Evolutionary conservation across 257 asterid genomes (phyloP).

Genomic region (Primulina huaijiensis): DNA sequence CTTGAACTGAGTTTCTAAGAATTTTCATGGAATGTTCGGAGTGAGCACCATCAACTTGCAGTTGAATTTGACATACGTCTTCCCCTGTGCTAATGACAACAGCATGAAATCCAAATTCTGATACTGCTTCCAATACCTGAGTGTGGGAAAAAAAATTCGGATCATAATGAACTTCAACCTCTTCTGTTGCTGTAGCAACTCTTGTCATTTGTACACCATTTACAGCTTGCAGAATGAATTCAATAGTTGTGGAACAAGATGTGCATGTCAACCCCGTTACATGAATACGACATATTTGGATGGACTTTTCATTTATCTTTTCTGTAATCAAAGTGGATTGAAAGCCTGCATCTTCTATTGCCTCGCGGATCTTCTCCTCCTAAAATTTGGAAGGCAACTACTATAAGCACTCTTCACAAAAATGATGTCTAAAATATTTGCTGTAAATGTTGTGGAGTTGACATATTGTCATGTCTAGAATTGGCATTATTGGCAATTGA

Average conservation of each 20-base stretch:
- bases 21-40: slow-evolving; percentile 29
- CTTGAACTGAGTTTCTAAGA: slow-evolving; percentile 34
- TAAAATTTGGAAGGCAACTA: slow-evolving; percentile 27
- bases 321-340: slow-evolving; percentile 38
- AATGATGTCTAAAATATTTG: no score
- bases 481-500: no score
- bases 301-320: slow-evolving; percentile 27
- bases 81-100: slow-evolving; percentile 43
- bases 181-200: slow-evolving; percentile 39
- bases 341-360: slow-evolving; percentile 63
- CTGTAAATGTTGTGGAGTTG: no score
- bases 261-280: slow-evolving; percentile 50
- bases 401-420: no score
- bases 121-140: slow-evolving; percentile 36
- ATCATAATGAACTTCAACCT: slow-evolving; percentile 46
- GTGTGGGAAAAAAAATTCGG: slow-evolving; percentile 32
- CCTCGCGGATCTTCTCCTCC: slow-evolving; percentile 50
- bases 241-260: slow-evolving; percentile 57
- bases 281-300: slow-evolving; percentile 40
- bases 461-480: no score
- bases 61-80: slow-evolving; percentile 29
- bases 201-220: slow-evolving; percentile 49
- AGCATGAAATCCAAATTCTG: slow-evolving; percentile 49
- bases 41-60: slow-evolving; percentile 39
- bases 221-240: slow-evolving; percentile 39